Base-by-base conservation (phyloP, 2,329 filamentous ascomycete genomes). In the Trichophaea hybrida region DNA sequence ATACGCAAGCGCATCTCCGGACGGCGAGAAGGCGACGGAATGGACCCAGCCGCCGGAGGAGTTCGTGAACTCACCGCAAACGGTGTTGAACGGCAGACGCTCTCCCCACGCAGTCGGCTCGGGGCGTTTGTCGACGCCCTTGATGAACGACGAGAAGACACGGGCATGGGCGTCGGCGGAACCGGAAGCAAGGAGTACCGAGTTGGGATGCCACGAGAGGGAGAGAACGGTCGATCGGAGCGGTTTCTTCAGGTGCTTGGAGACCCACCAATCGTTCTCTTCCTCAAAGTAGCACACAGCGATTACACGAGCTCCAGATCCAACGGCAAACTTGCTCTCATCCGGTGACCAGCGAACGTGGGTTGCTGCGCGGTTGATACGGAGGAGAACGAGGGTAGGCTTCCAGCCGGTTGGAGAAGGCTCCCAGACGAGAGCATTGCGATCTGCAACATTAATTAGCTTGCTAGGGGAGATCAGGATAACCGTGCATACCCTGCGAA, bases 261-360 rank as follows among this genome's bases (percentile, higher is more conserved):
- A 96, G 46, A 98, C 91, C 93, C 93, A 98, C 93, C 93, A 98
- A 77, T 98, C 90, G 74, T 98, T 96, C 74, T 98, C 93, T 72
- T 95, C 88, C 71, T 98, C 93, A 69, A 98, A 98, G 77, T 97
- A 97, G 78, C 93, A 98, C 68, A 97, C 81, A 44, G 93, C 89
- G 69, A 98, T 95, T 66, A 95, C 86, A 65, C 93, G 84, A 68
- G 95, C 93, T 63, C 93, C 93, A 33, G 90, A 96, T 62, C 93
- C 93, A 32, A 97, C 93, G 57, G 93, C 93, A 72, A 98, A 98
- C 75, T 98, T 98, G 72, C 84, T 86, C 78, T 98, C 93, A 24
- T 86, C 91, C 2, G 93, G 93, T 24, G 89, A 94, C 93, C 93
- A 98, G 69, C 93, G 87, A 55, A 96, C 93, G 71, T 91, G 96